Percentiles rank a stretch among this genome's conserved stretches.
phyloP scores from a whole-genome alignment of 495 filamentous ascomycete species.

The Trichoderma gamsii region DNA sequence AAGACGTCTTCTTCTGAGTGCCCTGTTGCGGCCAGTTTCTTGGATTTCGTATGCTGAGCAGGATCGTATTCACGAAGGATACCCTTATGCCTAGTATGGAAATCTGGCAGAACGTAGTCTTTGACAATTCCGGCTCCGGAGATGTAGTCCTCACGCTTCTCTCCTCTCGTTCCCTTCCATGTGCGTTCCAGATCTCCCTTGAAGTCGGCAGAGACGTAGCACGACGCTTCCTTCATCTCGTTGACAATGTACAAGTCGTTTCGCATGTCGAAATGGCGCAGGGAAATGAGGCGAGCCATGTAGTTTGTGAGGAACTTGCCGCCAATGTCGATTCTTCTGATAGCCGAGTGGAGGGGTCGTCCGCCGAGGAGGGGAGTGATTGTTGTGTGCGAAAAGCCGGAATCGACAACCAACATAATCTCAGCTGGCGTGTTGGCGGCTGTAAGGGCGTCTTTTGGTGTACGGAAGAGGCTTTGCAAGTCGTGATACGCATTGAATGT shows the following conservation, averaged over 20 bases:
- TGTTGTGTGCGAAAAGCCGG: conserved; percentile 91
- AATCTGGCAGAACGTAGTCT: conserved; percentile 92
- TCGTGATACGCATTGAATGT: conserved; percentile 83
- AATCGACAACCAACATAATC: conserved; percentile 81
- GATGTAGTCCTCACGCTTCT: conserved; percentile 36
- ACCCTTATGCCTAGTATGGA: conserved; percentile 67
- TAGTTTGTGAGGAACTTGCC: conserved; percentile 95
- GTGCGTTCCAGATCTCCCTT: conserved; percentile 68
- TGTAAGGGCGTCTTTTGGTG: conserved; percentile 36
- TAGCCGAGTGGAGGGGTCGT: conserved; percentile 68
- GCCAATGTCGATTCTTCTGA: conserved; percentile 84
- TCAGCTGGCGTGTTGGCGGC: conserved; percentile 56
- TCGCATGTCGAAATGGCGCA: conserved; percentile 89
- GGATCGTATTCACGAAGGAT: conserved; percentile 70
- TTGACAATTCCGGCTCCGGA: conserved; percentile 67
- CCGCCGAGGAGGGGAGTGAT: conserved; percentile 80
- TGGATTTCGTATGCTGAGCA: conserved; percentile 46
- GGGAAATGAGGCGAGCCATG: conserved; percentile 81
- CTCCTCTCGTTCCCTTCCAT: conserved; percentile 71
- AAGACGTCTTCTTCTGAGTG: conserved; percentile 71
- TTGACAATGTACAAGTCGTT: conserved; percentile 90
- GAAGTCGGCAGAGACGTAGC: conserved; percentile 79
- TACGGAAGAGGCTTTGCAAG: conserved; percentile 55
- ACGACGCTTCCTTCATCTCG: conserved; percentile 87
- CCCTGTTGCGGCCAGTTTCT: conserved; percentile 49